Evolutionary conservation across 768 basidiomycete species (phyloP).

Genomic region (Suillus paluster): DNA sequence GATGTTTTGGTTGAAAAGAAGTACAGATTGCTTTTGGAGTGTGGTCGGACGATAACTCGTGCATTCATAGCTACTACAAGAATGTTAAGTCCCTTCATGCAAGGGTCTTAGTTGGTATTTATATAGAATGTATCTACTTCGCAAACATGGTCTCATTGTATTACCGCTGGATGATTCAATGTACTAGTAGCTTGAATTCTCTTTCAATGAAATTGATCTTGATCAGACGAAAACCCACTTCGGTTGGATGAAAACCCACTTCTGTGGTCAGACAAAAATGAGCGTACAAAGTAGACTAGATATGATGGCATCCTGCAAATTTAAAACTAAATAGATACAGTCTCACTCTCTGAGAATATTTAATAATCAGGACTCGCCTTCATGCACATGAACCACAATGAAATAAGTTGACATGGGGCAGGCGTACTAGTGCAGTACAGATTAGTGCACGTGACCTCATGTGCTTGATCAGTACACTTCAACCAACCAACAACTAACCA

Average conservation of each 20-base stretch:
- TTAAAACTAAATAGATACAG: neutral
- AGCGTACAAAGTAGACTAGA: neutral
- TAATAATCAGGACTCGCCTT: neutral
- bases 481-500: neutral
- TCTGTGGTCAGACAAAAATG: neutral
- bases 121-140: neutral
- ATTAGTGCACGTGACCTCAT: no score
- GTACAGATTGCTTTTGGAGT: neutral
- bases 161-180: neutral
- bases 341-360: neutral
- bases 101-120: neutral
- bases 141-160: neutral
- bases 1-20: neutral
- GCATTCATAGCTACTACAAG: neutral
- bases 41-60: neutral
- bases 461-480: no score
- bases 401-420: neutral
- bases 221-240: no score
- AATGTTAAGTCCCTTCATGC: neutral
- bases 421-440: no score
- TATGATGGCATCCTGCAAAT: neutral
- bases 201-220: no score
- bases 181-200: no score
- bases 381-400: neutral
- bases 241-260: no score